Conservation (phyloP, 1,284 basidiomycete species). For the Ustilago xerochloae region DNA sequence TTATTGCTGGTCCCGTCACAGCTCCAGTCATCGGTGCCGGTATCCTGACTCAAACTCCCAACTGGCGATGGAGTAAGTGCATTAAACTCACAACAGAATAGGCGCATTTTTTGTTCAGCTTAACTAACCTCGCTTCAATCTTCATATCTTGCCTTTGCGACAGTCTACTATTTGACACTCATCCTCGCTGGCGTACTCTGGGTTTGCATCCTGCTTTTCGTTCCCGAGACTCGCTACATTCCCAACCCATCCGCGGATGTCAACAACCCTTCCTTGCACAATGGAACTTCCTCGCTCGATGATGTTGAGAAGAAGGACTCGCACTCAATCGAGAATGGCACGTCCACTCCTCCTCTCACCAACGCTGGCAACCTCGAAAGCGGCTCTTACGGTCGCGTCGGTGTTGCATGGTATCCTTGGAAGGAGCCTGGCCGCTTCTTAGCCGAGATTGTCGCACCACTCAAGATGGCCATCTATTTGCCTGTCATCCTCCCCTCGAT, state of each 20-base stretch:
- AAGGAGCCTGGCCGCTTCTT: constrained; percentile 62
- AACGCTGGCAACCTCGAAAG: constrained; percentile 13
- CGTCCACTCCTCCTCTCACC: constrained; percentile 24
- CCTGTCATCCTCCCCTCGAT: constrained; percentile 58
- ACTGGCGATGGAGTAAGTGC: constrained; percentile 47
- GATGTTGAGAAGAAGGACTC: constrained; percentile 29
- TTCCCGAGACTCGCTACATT: constrained; percentile 68
- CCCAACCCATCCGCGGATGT: constrained; percentile 4
- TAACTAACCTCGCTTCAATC: background rate
- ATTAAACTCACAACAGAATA: background rate
- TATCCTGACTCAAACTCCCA: constrained; percentile 53
- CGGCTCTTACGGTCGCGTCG: constrained; percentile 48
- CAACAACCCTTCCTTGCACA: background rate
- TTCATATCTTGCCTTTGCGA: background rate
- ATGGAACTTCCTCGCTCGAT: constrained; percentile 2
- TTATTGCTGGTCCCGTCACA: constrained; percentile 62
- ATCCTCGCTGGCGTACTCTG: constrained; percentile 62
- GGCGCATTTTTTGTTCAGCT: background rate
- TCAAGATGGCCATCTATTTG: constrained; percentile 51
- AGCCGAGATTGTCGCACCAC: constrained; percentile 53
- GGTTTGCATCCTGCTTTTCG: constrained; percentile 61
- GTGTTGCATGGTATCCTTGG: constrained; percentile 67
- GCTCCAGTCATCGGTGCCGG: constrained; percentile 67
- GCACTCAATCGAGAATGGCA: constrained; percentile 26
- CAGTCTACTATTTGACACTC: constrained; percentile 66